Base-by-base conservation (phyloP, 148 eudicot species). In the Camellia sinensis region DNA sequence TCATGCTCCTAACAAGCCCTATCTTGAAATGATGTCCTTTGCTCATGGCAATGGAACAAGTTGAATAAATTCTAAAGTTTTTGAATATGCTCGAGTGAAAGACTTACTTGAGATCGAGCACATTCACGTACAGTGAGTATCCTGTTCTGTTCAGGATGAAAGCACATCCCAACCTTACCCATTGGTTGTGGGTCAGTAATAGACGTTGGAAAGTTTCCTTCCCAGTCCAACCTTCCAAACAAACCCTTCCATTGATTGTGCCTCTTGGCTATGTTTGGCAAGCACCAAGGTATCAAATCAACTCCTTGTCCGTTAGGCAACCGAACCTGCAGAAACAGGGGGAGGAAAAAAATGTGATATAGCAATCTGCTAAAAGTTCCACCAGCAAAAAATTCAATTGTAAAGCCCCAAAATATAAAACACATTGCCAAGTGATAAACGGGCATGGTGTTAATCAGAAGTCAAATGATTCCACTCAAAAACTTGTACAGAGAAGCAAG, bases 101-200 rank as follows among this genome's bases (percentile, higher is more conserved):
- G 63, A 19, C 90, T 86, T 89, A 91, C 99, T 80, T 95, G 99
- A 77, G 94, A 93, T 2, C 99, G 90, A 83, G 99, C 99, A 89
- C 97, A 95, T 83, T 93, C 97, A 54, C 97, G 97, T 22, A 95
- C 99, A 19, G 99, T 93, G 43, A 95, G 91, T 44, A 95, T 95
- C 79, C 99, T 87, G 76, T 95, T 97, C 83, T 93, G 97, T 56
- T 93, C 97, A 40, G 99, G 99, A 68, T 95, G 99, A 88, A 95
- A 95, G 87, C 99, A 95, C 99, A 93, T 95, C 73, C 97, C 99
- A 45, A 95, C 97, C 83, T 95, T 92, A 54, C 97, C 99, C 99
- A 95, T 95, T 19, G 99, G 97, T 70, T 93, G 99, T 45, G 97
- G 99, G 65, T 95, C 99, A 41, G 97, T 95, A 41, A 95, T 89